Evolutionary conservation across 2,329 filamentous ascomycete species (phyloP), one percentile per base, ranked within the genome.

Genomic region (Diaporthe capsici): DNA sequence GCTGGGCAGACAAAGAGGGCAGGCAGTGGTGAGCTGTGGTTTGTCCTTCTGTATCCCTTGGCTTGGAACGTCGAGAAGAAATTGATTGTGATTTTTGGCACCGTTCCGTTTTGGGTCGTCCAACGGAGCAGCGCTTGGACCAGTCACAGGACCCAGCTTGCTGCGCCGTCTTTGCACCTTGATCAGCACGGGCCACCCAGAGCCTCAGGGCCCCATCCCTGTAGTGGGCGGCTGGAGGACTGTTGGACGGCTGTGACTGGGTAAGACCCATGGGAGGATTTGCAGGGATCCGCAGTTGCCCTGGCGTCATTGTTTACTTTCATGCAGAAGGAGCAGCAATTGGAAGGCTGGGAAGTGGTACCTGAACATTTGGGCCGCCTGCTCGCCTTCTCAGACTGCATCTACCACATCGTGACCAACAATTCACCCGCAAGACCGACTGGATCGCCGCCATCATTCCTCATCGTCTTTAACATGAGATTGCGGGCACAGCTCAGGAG

Each of bases 281-380:
- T 60, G 71, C 76, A 75, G 76, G 76, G 75, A 31, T 42, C 60
- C 55, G 49, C 71, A 77, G 76, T 77, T 77, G 76, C 76, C 70
- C 51, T 73, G 75, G 74, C 75, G 72, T 77, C 76, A 77, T 74
- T 77, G 76, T 77, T 77, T 77, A 77, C 76, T 74, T 77, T 71
- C 20, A 61, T n/a, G 71, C 73, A 67, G 47, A 58, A 71, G 73
- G 65, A 75, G 72, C 73, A 73, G 60, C 61, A 74, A 53, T 57
- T 68, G 68, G 75, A 74, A 76, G 67, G 72, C 67, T 76, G 73
- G 73, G 55, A 51, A 65, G 70, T 53, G 55, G 68, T 61, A 72
- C 60, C 57, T 75, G 53, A 47, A 67, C 60, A 72, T 72, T 57
- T 60, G 58, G 47, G 60, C 73, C 42, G 44, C 60, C 60, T 25